Conservation (phyloP, 2,329 filamentous ascomycete species). For the Paraphoma chrysanthemicola region DNA sequence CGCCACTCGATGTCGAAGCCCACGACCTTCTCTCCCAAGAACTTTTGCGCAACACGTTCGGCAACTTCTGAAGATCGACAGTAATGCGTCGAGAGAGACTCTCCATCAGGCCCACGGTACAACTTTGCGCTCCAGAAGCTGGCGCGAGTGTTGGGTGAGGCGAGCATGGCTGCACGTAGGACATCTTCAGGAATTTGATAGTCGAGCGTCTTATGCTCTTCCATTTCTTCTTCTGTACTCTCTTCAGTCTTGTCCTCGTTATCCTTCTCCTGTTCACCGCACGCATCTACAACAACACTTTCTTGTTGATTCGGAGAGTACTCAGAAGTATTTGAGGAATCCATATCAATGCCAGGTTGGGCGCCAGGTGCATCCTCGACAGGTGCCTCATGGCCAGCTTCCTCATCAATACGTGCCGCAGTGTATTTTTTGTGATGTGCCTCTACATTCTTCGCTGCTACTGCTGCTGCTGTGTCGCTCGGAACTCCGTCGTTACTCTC, state of each 20-base stretch:
- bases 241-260: conserved; percentile 2
- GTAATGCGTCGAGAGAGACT: conserved; percentile 76
- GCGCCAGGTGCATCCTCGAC: background rate
- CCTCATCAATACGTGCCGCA: background rate
- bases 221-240: conserved; percentile 16
- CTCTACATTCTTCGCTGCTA: background rate
- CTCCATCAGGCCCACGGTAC: conserved; percentile 64
- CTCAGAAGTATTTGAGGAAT: conserved; percentile 4
- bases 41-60: conserved; percentile 72
- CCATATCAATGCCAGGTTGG: background rate
- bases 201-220: conserved; percentile 30
- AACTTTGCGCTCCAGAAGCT: conserved; percentile 71
- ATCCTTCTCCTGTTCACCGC: conserved; percentile 3
- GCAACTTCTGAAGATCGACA: conserved; percentile 72
- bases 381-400: background rate
- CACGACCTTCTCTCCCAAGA: conserved; percentile 72
- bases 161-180: conserved; percentile 37
- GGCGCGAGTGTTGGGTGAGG: conserved; percentile 35
- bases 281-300: background rate
- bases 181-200: conserved; percentile 42
- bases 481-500: background rate
- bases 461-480: background rate
- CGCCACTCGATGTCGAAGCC: conserved; percentile 94
- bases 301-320: conserved; percentile 2
- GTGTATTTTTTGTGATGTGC: background rate